Conservation (phyloP, 139 green algal species). For the Chlorella vulgaris region DNA sequence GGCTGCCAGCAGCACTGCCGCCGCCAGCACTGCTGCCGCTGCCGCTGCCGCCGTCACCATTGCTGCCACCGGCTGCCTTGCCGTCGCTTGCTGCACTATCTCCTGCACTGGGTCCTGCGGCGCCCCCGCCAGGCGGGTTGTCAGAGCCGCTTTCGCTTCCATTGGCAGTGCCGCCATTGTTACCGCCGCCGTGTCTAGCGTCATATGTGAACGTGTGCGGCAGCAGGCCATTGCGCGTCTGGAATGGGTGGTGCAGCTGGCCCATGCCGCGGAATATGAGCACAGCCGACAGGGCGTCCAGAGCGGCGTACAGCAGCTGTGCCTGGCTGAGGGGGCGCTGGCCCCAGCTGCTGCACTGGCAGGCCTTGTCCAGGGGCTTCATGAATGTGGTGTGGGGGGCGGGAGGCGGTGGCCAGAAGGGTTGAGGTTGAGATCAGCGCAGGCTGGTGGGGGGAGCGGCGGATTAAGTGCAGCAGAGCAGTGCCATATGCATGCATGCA, state of each 20-base stretch:
- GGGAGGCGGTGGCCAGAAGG: neutral
- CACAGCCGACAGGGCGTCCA: conserved; percentile 57
- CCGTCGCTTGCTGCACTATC: neutral
- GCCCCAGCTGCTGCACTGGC: conserved; percentile 54
- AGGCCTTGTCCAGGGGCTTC: conserved; percentile 56
- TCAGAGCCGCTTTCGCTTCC: neutral
- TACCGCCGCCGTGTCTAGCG: neutral
- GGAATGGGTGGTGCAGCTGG: conserved; percentile 17
- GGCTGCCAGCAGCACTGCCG: neutral
- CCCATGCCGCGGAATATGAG: conserved; percentile 32
- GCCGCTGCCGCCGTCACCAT: neutral
- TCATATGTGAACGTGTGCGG: conserved; percentile 2
- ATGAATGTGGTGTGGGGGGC: neutral
- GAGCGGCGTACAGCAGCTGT: conserved; percentile 70
- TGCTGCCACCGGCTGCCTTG: neutral
- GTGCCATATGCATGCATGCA: no score
- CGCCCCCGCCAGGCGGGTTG: neutral
- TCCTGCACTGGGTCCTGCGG: no score
- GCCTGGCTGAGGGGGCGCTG: conserved; percentile 58
- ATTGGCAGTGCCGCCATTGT: neutral
- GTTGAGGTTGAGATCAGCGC: neutral
- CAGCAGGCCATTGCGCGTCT: conserved; percentile 9
- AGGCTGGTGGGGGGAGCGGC: neutral
- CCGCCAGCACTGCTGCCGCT: neutral
- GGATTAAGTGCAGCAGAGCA: no score